Evolutionary conservation across 2,329 filamentous ascomycete genomes (phyloP), one percentile per base, ranked within the genome.

Genomic region (Nemania abortiva): DNA sequence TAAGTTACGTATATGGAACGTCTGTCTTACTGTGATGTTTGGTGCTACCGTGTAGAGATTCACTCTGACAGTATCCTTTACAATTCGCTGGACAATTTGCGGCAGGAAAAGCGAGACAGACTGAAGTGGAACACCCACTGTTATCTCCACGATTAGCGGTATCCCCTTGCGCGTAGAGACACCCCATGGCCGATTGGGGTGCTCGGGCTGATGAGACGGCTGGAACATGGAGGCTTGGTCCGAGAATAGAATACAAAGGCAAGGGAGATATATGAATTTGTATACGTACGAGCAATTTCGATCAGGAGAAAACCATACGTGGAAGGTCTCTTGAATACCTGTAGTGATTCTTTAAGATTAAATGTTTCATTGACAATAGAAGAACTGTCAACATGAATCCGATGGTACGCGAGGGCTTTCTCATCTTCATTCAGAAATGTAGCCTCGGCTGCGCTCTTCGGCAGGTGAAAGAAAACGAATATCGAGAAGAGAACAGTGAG

Each of bases 11-110:
- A 27, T 9, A 27, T 20, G 4, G 6, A n/a, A 39, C 27, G 20
- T 34, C 11, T 13, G 5, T 13, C 71, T 74, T 69, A 78, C 77
- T 0, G 88, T 89, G 54, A 93, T 86, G 74, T 95, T 95, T 1
- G 93, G 93, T 0, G 92, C 93, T 0, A 95, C 92, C 0, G 92
- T 95, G 80, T 92, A 94, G 0, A 95, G 84, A 74, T 96, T 95
- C 0, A 92, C 94, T 77, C 85, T 86, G 73, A 88, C 80, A 2
- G 83, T 81, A 49, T 80, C 79, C 71, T 83, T 85, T 3, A 83
- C 82, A 1, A 89, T 78, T 3, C 85, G 80, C 68, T 80, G 77
- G 20, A 88, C 83, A 72, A 89, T 89, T 73, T 88, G 86, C 0
- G 87, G 86, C 65, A 89, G 76, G 76, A 88, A 88, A 2, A 88